A percentile compares a stretch with the other conserved stretches of the same genome.
phyloP scores from a whole-genome alignment of 2,329 filamentous ascomycete species.

The Tolypocladium endophyticum region DNA sequence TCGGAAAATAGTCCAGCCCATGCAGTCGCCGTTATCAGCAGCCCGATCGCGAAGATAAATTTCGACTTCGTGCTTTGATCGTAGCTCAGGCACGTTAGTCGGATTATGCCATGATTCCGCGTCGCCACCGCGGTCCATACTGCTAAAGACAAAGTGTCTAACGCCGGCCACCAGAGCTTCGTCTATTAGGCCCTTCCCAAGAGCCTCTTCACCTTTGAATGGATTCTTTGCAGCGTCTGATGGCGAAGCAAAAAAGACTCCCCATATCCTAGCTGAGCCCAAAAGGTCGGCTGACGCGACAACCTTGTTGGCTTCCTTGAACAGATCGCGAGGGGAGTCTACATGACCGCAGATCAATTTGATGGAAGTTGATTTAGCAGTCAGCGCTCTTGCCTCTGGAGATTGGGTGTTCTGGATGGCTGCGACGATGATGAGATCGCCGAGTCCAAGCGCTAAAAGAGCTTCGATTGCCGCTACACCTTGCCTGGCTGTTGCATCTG shows the following conservation, averaged over 20 bases:
- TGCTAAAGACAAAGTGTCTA: background rate
- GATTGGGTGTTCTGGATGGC: background rate
- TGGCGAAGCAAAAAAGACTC: background rate
- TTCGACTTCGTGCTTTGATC: background rate
- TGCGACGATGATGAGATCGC: background rate
- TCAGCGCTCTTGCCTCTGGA: background rate
- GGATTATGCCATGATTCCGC: background rate
- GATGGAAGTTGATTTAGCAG: background rate
- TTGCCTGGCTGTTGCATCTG: background rate
- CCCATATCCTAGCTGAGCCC: background rate
- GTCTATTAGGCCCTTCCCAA: background rate
- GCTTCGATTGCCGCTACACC: background rate
- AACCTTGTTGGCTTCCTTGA: background rate
- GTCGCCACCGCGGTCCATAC: background rate
- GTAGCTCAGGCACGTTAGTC: background rate
- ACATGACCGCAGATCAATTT: background rate
- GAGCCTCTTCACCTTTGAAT: background rate
- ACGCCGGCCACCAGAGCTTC: background rate
- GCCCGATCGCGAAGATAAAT: background rate
- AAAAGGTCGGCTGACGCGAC: background rate
- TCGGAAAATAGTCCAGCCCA: background rate
- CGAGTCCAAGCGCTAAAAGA: background rate
- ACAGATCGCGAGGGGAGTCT: background rate
- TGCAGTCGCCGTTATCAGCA: background rate
- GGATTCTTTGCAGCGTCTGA: background rate